Evolutionary conservation across 192 early-diverging fungal species (phyloP), one percentile per base, ranked within the genome.

Genomic region (Lobosporangium transversale): DNA sequence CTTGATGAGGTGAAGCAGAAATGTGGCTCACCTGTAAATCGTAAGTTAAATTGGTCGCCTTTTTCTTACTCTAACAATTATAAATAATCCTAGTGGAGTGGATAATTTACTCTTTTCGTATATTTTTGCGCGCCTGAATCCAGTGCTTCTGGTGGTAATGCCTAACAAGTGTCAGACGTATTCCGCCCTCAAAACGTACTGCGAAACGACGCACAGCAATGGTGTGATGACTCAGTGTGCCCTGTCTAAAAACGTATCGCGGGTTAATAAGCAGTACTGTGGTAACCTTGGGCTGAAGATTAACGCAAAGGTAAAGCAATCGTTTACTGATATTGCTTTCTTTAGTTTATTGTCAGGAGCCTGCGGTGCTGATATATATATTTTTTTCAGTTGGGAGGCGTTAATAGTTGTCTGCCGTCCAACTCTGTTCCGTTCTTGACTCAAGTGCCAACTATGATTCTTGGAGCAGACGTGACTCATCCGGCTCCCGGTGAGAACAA

Each of bases 221-320:
- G 70, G 65, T 23, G 64, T 66, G 11, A 67, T 76, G 58, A 76
- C 73, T 10, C 73, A 76, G 14, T 76, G 73, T 80, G 66, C 84
- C 86, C 50, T 69, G 42, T 21, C 82, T 68, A 47, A 62, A 68
- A 33, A 83, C 50, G 5, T 73, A 6, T 26, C 9, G 11, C 33
- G 35, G 12, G 29, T 55, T 9, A 53, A 49, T 31, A 74, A 69
- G 43, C 94, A 96, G 83, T 96, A 95, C 79, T 94, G 91, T 59
- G 93, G 92, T 12, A 96, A 94, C 66, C 85, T 97, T 43, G 90
- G 88, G 43, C 83, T 97, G 32, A 97, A 97, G 83, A 89, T 97
- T 68, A 97, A 97, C 68, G 83, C 88, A 1, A 81, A 81, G 57
- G 66, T 59, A 60, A 68, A 33, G 15, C 35, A 29, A 18, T 6